These are phyloP conservation scores for Aspergillus kassunensis DNA, from an alignment of 495 filamentous ascomycete genomes.

Conservation along the genomic window DNA sequence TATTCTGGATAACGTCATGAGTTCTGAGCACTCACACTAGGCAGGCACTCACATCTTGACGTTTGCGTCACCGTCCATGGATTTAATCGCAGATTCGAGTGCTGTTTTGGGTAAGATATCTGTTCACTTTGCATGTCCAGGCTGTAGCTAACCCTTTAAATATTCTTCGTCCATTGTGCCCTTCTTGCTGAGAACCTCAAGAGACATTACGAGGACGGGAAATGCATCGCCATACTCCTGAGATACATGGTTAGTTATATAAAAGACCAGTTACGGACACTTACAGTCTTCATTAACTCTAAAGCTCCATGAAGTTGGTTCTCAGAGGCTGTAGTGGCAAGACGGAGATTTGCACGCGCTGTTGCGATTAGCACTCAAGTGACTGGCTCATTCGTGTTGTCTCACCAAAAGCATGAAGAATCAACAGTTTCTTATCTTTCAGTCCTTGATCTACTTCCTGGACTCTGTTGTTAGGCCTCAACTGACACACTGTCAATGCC, in stretches of 20 bases:
- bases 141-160: conserved; percentile 31
- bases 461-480: conserved; percentile 46
- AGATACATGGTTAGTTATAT: not conserved
- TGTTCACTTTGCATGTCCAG: conserved; percentile 23
- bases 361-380: conserved; percentile 5
- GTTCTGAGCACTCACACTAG: no score
- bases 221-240: conserved; percentile 58
- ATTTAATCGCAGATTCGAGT: conserved; percentile 1
- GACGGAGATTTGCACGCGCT: conserved; percentile 24
- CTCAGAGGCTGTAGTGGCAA: conserved; percentile 3
- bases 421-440: conserved; percentile 58
- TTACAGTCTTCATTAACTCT: conserved; percentile 19
- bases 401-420: conserved; percentile 49
- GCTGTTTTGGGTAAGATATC: not conserved
- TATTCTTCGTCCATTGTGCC: conserved; percentile 43
- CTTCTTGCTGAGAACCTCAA: conserved; percentile 55
- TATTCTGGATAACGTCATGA: no score
- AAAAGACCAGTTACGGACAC: conserved; percentile 6
- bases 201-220: conserved; percentile 61
- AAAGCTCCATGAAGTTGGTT: conserved; percentile 7
- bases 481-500: conserved; percentile 56
- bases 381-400: not conserved
- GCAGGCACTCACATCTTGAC: conserved; percentile 5
- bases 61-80: not conserved
- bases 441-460: conserved; percentile 46